Evolutionary conservation across 805 yeast genomes (phyloP), one percentile per base, ranked within the genome.

Genomic region (Myxozyma neglecta): DNA sequence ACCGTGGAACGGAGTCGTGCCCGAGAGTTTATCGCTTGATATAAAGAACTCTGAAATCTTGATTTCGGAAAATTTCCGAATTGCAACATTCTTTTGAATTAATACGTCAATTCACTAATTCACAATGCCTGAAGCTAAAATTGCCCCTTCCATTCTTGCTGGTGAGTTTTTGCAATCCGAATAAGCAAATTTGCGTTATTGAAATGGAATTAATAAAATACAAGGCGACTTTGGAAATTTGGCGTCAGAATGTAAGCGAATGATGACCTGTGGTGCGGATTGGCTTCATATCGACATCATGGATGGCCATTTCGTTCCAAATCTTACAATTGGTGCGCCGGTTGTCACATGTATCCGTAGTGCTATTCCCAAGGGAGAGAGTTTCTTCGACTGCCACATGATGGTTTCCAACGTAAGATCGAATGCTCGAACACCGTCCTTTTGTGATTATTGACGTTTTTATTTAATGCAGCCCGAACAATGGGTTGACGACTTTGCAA

Each of bases 291-390:
- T 94, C 56, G 99, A 94, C 76, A 93, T 94, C 53, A 94, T 94
- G 99, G 99, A 94, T 74, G 99, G 99, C 53, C 92, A 93, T 76
- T 94, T 94, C 73, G 99, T 94, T 53, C 99, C 99, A 68, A 94
- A 94, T 78, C 87, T 94, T 68, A 87, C 97, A 1, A 80, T 94
- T 71, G 99, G 99, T 32, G 90, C 96, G 42, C 97, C 97, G 59
- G 84, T 93, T 57, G 91, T 92, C 53, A 77, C 85, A 59, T 84
- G 89, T 39, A 82, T 92, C 72, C 84, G 97, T 70, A 82, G 85
- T 65, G 84, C 85, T 39, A 83, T 91, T 50, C 97, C 98, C 55
- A 80, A 86, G 71, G 81, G 81, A 18, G 80, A 78, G 64, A 80
- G 80, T 6, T 83, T 83, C 69, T 93, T 94, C 72, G 99, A 94